Evolutionary conservation across 495 filamentous ascomycete species (phyloP), one percentile per base, ranked within the genome.

Genomic region (Aspergillus conjunctus): DNA sequence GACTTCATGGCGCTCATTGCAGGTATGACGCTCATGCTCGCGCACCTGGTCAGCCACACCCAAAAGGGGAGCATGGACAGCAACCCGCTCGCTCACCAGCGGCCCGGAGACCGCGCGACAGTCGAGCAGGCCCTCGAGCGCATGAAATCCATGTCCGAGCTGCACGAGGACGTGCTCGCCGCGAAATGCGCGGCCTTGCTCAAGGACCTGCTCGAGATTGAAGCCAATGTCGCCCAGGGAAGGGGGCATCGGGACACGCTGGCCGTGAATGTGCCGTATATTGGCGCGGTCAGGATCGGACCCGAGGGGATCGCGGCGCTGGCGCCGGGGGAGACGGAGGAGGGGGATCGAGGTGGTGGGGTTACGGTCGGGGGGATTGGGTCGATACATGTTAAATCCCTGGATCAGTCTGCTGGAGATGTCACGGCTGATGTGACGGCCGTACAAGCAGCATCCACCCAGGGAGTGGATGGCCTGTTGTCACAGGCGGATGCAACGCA

Each of bases 1-100:
- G 82, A 85, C 51, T 85, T 81, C 51, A 67, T 79, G 53, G 79
- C 70, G 8, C 81, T 83, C 58, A 79, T 77, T 2, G 73, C 76
- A 1, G 72, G 80, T 9, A 71, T 77, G 39, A 66, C 79, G 15
- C 22, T 73, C 15, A 61, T 68, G 9, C 54, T 71, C n/a, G 61
- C 62, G 5, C 62, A 73, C 32, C 55, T 73, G 12, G 65, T 71
- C 33, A 68, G 58, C 14, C 64, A 71, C 31, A n/a, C 33, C 18
- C 52, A 44, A 5, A 54, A 54, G 7, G 52, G 20, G 14, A 14
- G n/a, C n/a, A n/a, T 43, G n/a, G 52, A 30, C 18, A 68, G 74
- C 43, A 68, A 74, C 41, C 52, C 68, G 18, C 68, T 81, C 11
- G 69, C 64, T 4, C 74, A 81, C 51, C 76, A 77, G 48, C 73